Conservation (phyloP, 768 basidiomycete genomes). For the Boletus tylopilopsis region DNA sequence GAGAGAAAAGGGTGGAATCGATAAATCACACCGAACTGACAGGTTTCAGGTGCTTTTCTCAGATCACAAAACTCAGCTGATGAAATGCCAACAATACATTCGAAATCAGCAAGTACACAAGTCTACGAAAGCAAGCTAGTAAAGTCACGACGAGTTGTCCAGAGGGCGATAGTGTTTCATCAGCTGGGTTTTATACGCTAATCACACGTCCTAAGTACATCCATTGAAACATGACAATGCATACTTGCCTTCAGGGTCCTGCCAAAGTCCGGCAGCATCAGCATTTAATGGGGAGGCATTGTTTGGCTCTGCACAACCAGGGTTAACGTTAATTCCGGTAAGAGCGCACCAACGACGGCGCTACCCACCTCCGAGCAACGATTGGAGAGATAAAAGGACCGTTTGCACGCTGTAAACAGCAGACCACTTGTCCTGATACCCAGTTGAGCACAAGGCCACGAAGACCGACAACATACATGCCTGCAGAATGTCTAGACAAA, state of each 20-base stretch:
- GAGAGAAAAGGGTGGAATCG: no score
- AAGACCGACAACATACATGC: slow-evolving; percentile 31
- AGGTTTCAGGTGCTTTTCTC: not conserved
- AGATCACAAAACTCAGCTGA: no score
- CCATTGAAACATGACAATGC: not conserved
- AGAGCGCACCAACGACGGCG: not conserved
- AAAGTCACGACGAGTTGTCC: slow-evolving; percentile 34
- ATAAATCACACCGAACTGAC: not conserved
- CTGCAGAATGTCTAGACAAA: slow-evolving; percentile 88
- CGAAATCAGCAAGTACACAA: not conserved
- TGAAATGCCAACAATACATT: slow-evolving; percentile 12
- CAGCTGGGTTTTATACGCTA: slow-evolving; percentile 71
- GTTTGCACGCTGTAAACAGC: slow-evolving; percentile 92
- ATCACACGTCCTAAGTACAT: not conserved
- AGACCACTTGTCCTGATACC: slow-evolving; percentile 81
- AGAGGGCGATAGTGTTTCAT: slow-evolving; percentile 68
- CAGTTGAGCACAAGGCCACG: slow-evolving; percentile 5
- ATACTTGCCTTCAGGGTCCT: slow-evolving; percentile 55
- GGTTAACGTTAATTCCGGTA: not conserved
- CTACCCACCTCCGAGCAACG: slow-evolving; percentile 76
- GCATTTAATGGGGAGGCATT: slow-evolving; percentile 88
- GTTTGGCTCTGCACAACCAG: slow-evolving; percentile 61
- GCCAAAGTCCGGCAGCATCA: slow-evolving; percentile 84
- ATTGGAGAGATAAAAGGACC: slow-evolving; percentile 83
- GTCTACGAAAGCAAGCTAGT: not conserved